A percentile compares a stretch with the other conserved stretches of the same genome.
Conservation (phyloP, 805 yeast genomes). For the Candida verbasci region DNA sequence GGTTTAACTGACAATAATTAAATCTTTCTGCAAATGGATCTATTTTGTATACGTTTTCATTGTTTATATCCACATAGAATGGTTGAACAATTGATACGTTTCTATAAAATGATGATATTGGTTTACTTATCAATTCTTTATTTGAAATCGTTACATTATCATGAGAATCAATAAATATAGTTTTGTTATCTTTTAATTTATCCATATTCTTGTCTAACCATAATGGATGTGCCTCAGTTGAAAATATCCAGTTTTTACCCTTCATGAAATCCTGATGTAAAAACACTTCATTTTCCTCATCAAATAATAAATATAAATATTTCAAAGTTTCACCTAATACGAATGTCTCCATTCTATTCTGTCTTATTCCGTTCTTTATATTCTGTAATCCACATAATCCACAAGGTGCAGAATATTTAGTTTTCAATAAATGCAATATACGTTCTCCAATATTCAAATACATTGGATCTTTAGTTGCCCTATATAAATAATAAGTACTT, state of each 20-base stretch:
- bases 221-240: conserved; percentile 91
- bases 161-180: neutral
- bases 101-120: conserved; percentile 8
- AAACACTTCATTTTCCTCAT: conserved; percentile 48
- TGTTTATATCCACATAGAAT: neutral
- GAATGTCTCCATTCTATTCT: conserved; percentile 89
- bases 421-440: conserved; percentile 51
- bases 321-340: conserved; percentile 84
- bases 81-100: conserved; percentile 16
- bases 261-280: conserved; percentile 30
- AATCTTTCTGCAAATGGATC: conserved; percentile 18
- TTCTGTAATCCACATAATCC: conserved; percentile 81
- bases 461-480: conserved; percentile 84
- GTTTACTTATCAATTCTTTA: conserved; percentile 5
- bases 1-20: conserved; percentile 28
- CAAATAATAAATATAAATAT: conserved; percentile 76
- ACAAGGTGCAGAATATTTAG: conserved; percentile 55
- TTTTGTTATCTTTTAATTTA: conserved; percentile 1
- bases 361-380: conserved; percentile 54
- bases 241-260: conserved; percentile 53
- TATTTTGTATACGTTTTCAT: conserved; percentile 8
- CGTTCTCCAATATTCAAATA: conserved; percentile 72
- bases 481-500: conserved; percentile 75
- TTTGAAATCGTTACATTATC: conserved; percentile 3
- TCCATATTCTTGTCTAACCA: conserved; percentile 49